A percentile compares a stretch with the other conserved stretches of the same genome.
Conservation (phyloP, 768 basidiomycete species). For the Termitomyces sp. region DNA sequence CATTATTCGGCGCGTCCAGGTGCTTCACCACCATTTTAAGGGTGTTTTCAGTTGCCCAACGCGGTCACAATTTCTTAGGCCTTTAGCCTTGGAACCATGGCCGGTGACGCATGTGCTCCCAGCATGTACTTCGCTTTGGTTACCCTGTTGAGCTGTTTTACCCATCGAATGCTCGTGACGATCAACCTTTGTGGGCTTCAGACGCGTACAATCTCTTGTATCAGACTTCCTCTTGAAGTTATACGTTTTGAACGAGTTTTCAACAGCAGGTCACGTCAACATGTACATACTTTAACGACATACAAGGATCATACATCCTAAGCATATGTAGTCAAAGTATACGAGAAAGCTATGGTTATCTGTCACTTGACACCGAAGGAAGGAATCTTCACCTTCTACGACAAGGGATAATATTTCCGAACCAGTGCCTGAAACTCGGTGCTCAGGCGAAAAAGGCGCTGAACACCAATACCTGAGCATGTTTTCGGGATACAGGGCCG, state of each 20-base stretch:
- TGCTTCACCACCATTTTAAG: neutral
- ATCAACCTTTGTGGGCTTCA: neutral
- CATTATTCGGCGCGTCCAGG: too few species aligned
- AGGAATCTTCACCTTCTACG: neutral
- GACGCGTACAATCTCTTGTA: neutral
- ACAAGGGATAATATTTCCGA: neutral
- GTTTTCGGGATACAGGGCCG: neutral
- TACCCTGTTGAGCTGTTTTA: neutral
- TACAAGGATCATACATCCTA: neutral
- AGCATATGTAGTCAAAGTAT: neutral
- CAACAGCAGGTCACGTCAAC: too few species aligned
- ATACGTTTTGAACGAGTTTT: too few species aligned
- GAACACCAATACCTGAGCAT: neutral
- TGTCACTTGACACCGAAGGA: neutral
- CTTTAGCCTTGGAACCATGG: constrained; percentile 3
- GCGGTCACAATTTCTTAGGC: neutral
- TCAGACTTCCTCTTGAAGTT: neutral
- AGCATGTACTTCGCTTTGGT: neutral
- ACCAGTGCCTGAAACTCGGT: neutral
- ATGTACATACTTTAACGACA: neutral
- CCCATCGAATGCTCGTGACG: neutral
- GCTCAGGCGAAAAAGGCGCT: neutral
- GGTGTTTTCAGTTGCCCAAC: neutral
- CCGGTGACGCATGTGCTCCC: neutral
- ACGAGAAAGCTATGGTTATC: neutral